These are phyloP conservation scores for Cutaneotrichosporon dermatis DNA, from an alignment of 1,284 basidiomycete species.

Conservation along the genomic window DNA sequence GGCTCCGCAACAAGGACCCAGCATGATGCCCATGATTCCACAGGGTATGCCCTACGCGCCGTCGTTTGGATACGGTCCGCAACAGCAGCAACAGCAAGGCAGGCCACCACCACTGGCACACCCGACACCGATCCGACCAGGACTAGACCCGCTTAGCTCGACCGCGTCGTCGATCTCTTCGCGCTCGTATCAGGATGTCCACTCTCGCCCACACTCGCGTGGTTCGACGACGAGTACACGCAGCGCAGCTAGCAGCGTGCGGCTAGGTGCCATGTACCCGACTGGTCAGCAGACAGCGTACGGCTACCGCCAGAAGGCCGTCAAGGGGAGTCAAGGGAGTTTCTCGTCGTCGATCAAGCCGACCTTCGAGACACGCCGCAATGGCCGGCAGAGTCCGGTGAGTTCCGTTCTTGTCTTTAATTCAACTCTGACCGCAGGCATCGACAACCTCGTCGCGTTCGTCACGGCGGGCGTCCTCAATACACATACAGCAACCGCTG, in stretches of 20 bases:
- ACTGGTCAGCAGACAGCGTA: constrained; percentile 23
- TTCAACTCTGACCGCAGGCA: constrained; percentile 12
- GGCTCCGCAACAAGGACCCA: constrained; percentile 5
- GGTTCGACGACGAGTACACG: constrained; percentile 44
- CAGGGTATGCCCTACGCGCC: constrained; percentile 33
- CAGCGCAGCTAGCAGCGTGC: constrained; percentile 40
- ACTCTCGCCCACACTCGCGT: constrained; percentile 41
- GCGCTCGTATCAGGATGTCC: constrained; percentile 38
- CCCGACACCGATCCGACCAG: constrained; percentile 37
- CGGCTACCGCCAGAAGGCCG: constrained; percentile 37
- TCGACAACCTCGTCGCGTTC: constrained; percentile 43
- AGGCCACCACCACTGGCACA: constrained; percentile 23
- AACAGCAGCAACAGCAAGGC: neutral
- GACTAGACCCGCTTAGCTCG: constrained; percentile 36
- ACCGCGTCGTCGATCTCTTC: constrained; percentile 43
- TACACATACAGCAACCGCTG: constrained; percentile 30
- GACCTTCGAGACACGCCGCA: constrained; percentile 19
- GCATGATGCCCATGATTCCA: constrained; percentile 38
- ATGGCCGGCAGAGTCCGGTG: constrained; percentile 43
- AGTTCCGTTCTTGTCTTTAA: constrained; percentile 10
- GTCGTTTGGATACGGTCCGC: constrained; percentile 4
- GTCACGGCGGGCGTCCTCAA: constrained; percentile 34
- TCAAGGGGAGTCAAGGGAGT: constrained; percentile 26
- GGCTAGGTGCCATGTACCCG: constrained; percentile 41
- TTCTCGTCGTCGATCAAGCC: constrained; percentile 10